phyloP scores from a whole-genome alignment of 306 rosid genomes.

The Phaseolus lunatus region DNA sequence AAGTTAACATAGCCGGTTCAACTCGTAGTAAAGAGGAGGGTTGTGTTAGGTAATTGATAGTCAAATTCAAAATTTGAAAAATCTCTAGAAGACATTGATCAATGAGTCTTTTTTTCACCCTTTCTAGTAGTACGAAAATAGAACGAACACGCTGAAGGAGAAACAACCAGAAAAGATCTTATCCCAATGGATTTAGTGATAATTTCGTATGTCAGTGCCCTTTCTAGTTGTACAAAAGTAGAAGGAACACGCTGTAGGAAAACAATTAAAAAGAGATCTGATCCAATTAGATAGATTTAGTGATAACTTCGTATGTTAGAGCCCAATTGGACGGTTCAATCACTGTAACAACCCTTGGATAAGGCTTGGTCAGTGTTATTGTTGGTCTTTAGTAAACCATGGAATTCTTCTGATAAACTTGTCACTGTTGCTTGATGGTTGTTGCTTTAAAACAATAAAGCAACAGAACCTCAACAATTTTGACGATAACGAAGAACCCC shows the following conservation, averaged over 20 bases:
- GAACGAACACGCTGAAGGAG: neutral
- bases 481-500: too few relatives aligned
- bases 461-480: slow-evolving; percentile 6
- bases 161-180: neutral
- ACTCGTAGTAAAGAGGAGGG: neutral
- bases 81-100: neutral
- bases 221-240: too few relatives aligned
- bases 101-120: neutral
- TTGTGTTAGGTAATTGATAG: slow-evolving; percentile 3
- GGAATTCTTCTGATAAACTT: neutral
- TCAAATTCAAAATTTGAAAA: neutral
- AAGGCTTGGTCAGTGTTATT: slow-evolving; percentile 21
- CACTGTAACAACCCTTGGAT: neutral
- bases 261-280: neutral
- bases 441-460: slow-evolving; percentile 29
- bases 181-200: slow-evolving; percentile 9
- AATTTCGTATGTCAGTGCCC: neutral
- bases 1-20: neutral
- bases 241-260: neutral
- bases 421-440: neutral
- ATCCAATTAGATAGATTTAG: slow-evolving; percentile 8
- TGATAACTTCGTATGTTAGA: neutral
- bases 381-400: neutral
- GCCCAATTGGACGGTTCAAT: slow-evolving; percentile 1
- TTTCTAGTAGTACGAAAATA: neutral